Evolutionary conservation across 2,329 filamentous ascomycete genomes (phyloP).

Genomic region (Teratosphaeria viscida): DNA sequence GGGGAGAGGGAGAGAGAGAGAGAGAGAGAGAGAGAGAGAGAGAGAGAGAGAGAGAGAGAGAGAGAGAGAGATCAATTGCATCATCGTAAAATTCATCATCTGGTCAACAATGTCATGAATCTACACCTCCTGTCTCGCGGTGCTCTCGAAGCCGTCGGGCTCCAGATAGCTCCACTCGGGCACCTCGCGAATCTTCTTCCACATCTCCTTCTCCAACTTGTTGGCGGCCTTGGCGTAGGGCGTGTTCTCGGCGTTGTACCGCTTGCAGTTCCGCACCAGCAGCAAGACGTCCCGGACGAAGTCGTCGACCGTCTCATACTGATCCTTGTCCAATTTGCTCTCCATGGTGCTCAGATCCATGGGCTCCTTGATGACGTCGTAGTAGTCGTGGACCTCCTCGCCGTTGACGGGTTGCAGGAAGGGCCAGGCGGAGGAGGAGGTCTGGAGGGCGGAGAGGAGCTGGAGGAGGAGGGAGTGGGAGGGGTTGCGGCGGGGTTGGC

Average conservation of each 20-base stretch:
- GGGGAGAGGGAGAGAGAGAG: too few species aligned
- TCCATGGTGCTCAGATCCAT: constrained; percentile 98
- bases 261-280: constrained; percentile 87
- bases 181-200: constrained; percentile 79
- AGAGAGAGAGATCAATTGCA: background rate
- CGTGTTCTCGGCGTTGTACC: constrained; percentile 93
- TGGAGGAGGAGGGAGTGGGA: constrained; percentile 92
- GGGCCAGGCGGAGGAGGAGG: constrained; percentile 86
- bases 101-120: background rate
- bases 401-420: constrained; percentile 89
- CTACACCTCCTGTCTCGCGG: constrained; percentile 9
- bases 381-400: constrained; percentile 97
- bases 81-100: background rate
- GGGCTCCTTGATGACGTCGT: constrained; percentile 93
- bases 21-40: too few species aligned
- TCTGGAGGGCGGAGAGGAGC: constrained; percentile 89
- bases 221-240: constrained; percentile 92
- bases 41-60: too few species aligned
- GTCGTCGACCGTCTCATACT: constrained; percentile 84
- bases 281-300: constrained; percentile 82
- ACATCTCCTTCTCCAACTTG: constrained; percentile 91
- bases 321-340: constrained; percentile 82
- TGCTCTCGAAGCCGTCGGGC: constrained; percentile 25
- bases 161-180: constrained; percentile 63
- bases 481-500: constrained; percentile 87